Evolutionary conservation across 768 basidiomycete species (phyloP).

Genomic region (Leccinum boreale): DNA sequence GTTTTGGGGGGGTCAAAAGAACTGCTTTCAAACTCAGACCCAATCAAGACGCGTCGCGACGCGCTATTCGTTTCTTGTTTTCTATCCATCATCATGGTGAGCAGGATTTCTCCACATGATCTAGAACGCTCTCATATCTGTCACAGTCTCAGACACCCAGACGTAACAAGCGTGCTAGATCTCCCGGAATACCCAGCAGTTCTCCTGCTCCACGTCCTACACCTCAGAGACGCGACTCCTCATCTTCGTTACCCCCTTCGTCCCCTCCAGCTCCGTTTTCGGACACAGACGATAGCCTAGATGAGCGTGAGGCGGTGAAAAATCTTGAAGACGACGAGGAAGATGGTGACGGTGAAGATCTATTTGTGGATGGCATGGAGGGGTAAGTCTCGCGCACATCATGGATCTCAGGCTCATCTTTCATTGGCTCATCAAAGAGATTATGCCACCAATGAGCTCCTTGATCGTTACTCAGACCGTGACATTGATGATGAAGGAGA

Average conservation of each 20-base stretch:
- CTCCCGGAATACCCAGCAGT: constrained; percentile 47
- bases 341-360: constrained; percentile 88
- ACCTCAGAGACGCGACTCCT: constrained; percentile 52
- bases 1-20: too few species aligned
- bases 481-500: constrained; percentile 84
- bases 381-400: constrained; percentile 45
- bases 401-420: constrained; percentile 8
- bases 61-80: constrained; percentile 32
- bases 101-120: constrained; percentile 7
- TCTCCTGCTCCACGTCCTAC: constrained; percentile 44
- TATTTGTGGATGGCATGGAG: constrained; percentile 79
- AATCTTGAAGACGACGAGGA: constrained; percentile 69
- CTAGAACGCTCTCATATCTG: background rate
- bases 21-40: constrained; percentile 42
- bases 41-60: constrained; percentile 42
- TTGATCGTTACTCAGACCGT: constrained; percentile 85
- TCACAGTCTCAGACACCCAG: constrained; percentile 43
- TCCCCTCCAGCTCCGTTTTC: constrained; percentile 82
- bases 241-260: constrained; percentile 81
- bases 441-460: constrained; percentile 75
- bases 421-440: constrained; percentile 48
- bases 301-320: constrained; percentile 63
- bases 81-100: constrained; percentile 37
- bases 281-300: constrained; percentile 80
- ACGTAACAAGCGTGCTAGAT: constrained; percentile 61